phyloP scores from a whole-genome alignment of 495 filamentous ascomycete genomes.

The Daldinia caldariorum region DNA sequence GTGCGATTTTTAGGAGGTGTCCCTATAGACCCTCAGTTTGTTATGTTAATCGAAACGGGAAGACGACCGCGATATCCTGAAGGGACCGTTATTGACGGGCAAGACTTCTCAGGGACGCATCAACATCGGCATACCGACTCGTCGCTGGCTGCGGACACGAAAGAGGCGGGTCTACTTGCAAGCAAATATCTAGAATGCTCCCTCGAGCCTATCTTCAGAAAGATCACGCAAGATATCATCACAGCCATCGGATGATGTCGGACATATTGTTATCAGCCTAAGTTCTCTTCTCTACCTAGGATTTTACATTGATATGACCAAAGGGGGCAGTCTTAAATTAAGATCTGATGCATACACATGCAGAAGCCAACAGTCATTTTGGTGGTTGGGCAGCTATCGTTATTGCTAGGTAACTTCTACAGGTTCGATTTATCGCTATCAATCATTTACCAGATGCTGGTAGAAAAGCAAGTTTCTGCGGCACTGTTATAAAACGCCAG shows the following conservation, averaged over 20 bases:
- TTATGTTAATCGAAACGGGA: slow-evolving; percentile 64
- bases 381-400: slow-evolving; percentile 14
- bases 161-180: slow-evolving; percentile 69
- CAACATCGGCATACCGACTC: slow-evolving; percentile 32
- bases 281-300: slow-evolving; percentile 27
- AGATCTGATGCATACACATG: slow-evolving; percentile 31
- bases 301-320: slow-evolving; percentile 33
- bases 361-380: slow-evolving; percentile 8
- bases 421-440: slow-evolving; percentile 6
- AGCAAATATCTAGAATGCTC: slow-evolving; percentile 83
- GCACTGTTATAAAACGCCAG: slow-evolving; percentile 26
- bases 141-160: slow-evolving; percentile 47
- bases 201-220: slow-evolving; percentile 75
- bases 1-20: slow-evolving; percentile 87
- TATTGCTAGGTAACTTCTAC: not conserved
- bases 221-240: slow-evolving; percentile 68
- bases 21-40: slow-evolving; percentile 82
- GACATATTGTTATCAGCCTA: slow-evolving; percentile 44
- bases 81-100: slow-evolving; percentile 59
- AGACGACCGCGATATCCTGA: slow-evolving; percentile 60
- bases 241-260: slow-evolving; percentile 53
- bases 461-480: slow-evolving; percentile 37
- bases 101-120: slow-evolving; percentile 52
- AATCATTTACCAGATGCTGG: slow-evolving; percentile 11
- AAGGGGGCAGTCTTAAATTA: slow-evolving; percentile 28